Evolutionary conservation across 495 filamentous ascomycete species (phyloP), one percentile per base, ranked within the genome.

Genomic region (Hypoxylon trugodes): DNA sequence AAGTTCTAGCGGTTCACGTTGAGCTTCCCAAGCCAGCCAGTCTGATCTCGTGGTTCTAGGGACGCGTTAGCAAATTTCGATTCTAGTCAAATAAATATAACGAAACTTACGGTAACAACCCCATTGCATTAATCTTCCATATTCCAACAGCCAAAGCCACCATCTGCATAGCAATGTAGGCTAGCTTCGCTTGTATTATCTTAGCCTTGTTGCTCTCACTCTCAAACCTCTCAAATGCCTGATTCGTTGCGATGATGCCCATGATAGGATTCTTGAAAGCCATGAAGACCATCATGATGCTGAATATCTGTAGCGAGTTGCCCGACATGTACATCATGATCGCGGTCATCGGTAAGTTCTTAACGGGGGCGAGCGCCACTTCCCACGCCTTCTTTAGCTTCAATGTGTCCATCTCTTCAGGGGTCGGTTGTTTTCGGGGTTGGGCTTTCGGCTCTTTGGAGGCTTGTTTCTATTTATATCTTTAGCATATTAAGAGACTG

Each of bases 281-380:
- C 91, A 97, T 97, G 66, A 90, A 92, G 6, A 97, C 93, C 95
- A 98, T 98, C 92, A 98, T 97, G 73, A 99, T 97, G 76, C 88
- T 92, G 82, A 99, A 99, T 61, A 99, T 97, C 77, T 99, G 95
- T 21, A 99, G 87, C 54, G 90, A 91, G 79, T 97, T 98, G 69
- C 95, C 95, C 57, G 95, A 96, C 96, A 99, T 98, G 84, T 99
- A 99, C 93, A 98, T 98, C 89, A 97, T 96, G 77, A 99, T 93
- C 40, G 86, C 92, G 57, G 96, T 97, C 95, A 98, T 98, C 47
- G 95, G 95, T 38, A 99, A 82, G 71, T 89, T 87, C 79, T 99
- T 99, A 46, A 93, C 89, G 1, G 95, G 95, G 3, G 90, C 96
- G 30, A 99, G 84, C 26, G 95, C 96, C 16, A 99, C 84, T 77